phyloP scores from a whole-genome alignment of 768 basidiomycete species.

The Pholiota conissans region DNA sequence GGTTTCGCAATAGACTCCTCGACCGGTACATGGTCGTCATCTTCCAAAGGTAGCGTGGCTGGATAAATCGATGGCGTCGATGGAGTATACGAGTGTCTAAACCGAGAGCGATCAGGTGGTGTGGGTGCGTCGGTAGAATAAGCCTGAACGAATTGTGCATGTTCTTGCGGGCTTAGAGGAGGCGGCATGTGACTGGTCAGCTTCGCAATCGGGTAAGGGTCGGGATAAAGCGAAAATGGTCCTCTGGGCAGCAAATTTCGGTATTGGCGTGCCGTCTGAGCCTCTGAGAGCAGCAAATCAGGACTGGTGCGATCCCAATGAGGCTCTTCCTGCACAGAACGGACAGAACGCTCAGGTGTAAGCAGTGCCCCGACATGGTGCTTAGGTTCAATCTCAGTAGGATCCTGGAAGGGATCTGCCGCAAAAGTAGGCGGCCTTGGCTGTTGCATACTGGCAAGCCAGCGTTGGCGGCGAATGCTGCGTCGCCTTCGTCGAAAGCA shows the following conservation, averaged over 20 bases:
- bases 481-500: conserved; percentile 42
- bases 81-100: conserved; percentile 33
- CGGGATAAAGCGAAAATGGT: conserved; percentile 17
- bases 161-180: conserved; percentile 4
- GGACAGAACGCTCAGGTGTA: conserved; percentile 19
- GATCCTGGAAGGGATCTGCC: conserved; percentile 36
- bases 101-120: conserved; percentile 8
- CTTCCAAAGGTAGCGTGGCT: conserved; percentile 40
- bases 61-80: conserved; percentile 56
- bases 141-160: conserved; percentile 9
- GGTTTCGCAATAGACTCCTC: conserved; percentile 1
- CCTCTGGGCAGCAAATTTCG: conserved; percentile 10
- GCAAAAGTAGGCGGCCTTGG: conserved; percentile 28
- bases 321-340: conserved; percentile 2
- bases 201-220: conserved; percentile 19
- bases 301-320: conserved; percentile 14
- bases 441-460: conserved; percentile 36
- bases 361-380: conserved; percentile 9
- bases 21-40: conserved; percentile 15
- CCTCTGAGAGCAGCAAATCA: background rate
- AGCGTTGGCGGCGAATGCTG: conserved; percentile 32
- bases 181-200: conserved; percentile 6
- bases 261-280: background rate
- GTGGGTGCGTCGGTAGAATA: conserved; percentile 8
- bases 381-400: conserved; percentile 2